Evolutionary conservation across 202 grass and related monocot species (phyloP), one percentile per base, ranked within the genome.

Genomic region (Digitaria exilis): DNA sequence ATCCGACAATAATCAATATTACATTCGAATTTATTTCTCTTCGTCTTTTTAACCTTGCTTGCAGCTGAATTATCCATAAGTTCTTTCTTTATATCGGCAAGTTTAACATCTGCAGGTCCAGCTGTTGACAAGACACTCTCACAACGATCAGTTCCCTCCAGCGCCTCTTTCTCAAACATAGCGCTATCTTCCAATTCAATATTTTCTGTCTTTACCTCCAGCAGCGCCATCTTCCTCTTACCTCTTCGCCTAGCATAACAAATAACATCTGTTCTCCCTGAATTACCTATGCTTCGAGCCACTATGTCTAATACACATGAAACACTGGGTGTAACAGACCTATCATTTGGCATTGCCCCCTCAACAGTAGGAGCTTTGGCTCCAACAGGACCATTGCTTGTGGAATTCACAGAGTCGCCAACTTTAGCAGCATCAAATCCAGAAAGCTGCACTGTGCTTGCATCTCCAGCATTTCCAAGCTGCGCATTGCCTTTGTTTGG

Each of bases 1-100:
- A 95, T 95, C 43, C 63, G 80, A 51, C 93, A 95, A 63, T 89
- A 91, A 84, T 92, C 87, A 34, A 95, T 80, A 39, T 88, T 86
- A 76, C 93, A 95, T 77, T 84, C 86, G 80, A 88, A 92, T 56
- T 14, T 69, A 8, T 76, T 44, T 28, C 12, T 57, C 51, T 77
- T 84, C 55, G 7, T 86, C 59, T 65, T 84, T 83, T 90, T 88
- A 76, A 50, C 52, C 52, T 62, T 90, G 28, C 57, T 76, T 70
- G 84, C 63, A 57, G 77, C 15, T 54, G 76, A 82, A 71, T 69
- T 85, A 60, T 89, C 85, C 42, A 73, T 35, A 58, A 80, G 86
- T 43, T 80, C 84, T 69, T 34, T 84, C 81, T 75, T 82, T 77
- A 86, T 59, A 26, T 78, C 81, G 4, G 46, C 82, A 57, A 89